Evolutionary conservation across 768 basidiomycete genomes (phyloP), one percentile per base, ranked within the genome.

Genomic region (Tylopilus rubrobrunneus): DNA sequence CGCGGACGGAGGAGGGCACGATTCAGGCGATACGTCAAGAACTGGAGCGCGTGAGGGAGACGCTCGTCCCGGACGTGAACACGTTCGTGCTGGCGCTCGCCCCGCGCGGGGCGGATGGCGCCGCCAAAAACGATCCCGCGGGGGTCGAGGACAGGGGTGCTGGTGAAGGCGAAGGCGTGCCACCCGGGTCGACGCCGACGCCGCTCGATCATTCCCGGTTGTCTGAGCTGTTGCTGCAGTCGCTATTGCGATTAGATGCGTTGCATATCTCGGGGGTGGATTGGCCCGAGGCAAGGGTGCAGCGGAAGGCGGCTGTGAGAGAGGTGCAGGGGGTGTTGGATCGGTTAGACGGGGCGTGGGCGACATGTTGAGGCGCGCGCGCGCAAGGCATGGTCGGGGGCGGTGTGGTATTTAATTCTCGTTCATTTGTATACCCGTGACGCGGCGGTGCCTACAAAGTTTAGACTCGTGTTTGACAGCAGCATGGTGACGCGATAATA

Each of bases 191-290:
- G 7, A 19, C n/a, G n/a, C 52, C 61, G 21, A 63, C 64, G 10
- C 48, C 62, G 39, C 0, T 57, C n/a, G 77, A 80, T 51, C 81
- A 84, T 57, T 71, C 73, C 12, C 72, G 89, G 17, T 73, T 98
- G 48, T 84, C 81, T 25, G 96, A 98, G 71, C 71, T 91, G 52
- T 78, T 98, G 25, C 77, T 97, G 25, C 94, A 97, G 67, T 79
- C 84, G n/a, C 76, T 98, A 27, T 78, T 98, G 19, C 83, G 89
- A 47, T 74, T 98, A 33, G 96, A 98, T 62, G 89, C 87, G 47
- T 77, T 97, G 62, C 72, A 75, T 39, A 45, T 63, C 36, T 77
- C 92, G 19, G 87, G 91, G 43, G 74, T 76, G 36, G 79, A 83
- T 47, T 97, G 92, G 89, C 78, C 80, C 9, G 77, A 84, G 5